These are phyloP conservation scores for Ganoderma resinaceum DNA, from an alignment of 1,284 basidiomycete genomes.

Conservation along the genomic window DNA sequence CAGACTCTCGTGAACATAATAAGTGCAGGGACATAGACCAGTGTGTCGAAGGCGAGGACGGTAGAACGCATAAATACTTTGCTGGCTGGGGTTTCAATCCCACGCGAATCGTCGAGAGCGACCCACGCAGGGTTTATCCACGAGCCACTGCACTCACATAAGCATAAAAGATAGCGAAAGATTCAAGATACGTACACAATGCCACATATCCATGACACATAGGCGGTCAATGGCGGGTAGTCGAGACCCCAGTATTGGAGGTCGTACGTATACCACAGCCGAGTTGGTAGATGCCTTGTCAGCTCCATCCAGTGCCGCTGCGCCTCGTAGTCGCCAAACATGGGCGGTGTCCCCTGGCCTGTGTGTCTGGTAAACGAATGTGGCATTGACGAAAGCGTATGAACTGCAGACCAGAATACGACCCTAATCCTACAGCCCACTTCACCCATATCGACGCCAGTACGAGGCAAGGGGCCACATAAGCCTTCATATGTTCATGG, in stretches of 20 bases:
- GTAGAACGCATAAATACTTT: constrained; percentile 84
- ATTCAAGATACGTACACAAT: constrained; percentile 46
- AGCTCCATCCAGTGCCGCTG: constrained; percentile 96
- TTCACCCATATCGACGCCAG: constrained; percentile 64
- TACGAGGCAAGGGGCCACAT: constrained; percentile 62
- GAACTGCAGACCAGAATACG: constrained; percentile 76
- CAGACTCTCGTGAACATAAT: constrained; percentile 67
- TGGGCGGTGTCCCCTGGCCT: constrained; percentile 78
- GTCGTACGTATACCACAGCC: constrained; percentile 88
- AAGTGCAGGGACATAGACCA: constrained; percentile 82
- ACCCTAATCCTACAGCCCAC: constrained; percentile 75
- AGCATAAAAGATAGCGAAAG: background rate
- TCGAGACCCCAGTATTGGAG: constrained; percentile 92
- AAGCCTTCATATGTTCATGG: constrained; percentile 62
- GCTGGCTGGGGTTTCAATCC: constrained; percentile 72
- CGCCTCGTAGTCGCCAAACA: constrained; percentile 93
- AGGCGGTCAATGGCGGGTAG: constrained; percentile 92
- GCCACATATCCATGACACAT: constrained; percentile 84
- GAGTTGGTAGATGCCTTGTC: constrained; percentile 76
- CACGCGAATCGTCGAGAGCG: constrained; percentile 77
- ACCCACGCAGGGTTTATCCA: constrained; percentile 80
- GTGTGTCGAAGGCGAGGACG: constrained; percentile 73
- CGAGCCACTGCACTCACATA: constrained; percentile 57
- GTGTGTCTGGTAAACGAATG: constrained; percentile 12
- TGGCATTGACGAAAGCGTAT: constrained; percentile 16